phyloP scores from a whole-genome alignment of 1,139 yeast genomes.

The Candida sanyaensis region DNA sequence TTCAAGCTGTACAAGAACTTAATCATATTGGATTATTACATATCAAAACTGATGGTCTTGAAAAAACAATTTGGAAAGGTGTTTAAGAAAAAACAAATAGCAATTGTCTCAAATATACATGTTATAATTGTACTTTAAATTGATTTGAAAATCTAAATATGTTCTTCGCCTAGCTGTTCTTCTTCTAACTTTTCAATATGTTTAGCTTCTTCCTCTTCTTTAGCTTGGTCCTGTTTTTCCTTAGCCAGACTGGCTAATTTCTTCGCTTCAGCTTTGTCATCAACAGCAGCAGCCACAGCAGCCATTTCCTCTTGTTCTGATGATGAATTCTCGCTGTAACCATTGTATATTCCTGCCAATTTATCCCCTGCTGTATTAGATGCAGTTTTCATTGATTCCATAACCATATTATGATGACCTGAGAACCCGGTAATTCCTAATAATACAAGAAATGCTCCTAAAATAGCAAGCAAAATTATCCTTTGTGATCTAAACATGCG shows the following conservation, averaged over 20 bases:
- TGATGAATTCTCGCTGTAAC: constrained; percentile 1
- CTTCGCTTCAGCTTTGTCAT: constrained; percentile 12
- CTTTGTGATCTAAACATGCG: constrained; percentile 34
- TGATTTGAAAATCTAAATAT: background rate
- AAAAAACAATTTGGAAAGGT: constrained; percentile 47
- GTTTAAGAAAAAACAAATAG: constrained; percentile 18
- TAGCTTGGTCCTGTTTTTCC: background rate
- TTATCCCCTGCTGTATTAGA: constrained; percentile 19
- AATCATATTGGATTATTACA: constrained; percentile 41
- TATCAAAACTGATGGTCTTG: constrained; percentile 47
- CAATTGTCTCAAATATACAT: background rate
- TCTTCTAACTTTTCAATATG: constrained; percentile 5
- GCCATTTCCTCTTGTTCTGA: constrained; percentile 10
- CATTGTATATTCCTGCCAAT: constrained; percentile 14
- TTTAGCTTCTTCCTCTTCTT: constrained; percentile 11
- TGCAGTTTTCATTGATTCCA: constrained; percentile 16
- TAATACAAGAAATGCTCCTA: constrained; percentile 23
- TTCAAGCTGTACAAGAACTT: constrained; percentile 44
- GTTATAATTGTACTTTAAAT: too few species aligned
- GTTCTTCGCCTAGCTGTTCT: background rate
- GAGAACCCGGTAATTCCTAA: constrained; percentile 24
- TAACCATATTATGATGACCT: constrained; percentile 21
- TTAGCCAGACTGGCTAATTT: constrained; percentile 8
- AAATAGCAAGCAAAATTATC: constrained; percentile 21
- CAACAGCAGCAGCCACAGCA: too few species aligned